Conservation (phyloP, 345 rosid species). For the Populus ilicifolia region DNA sequence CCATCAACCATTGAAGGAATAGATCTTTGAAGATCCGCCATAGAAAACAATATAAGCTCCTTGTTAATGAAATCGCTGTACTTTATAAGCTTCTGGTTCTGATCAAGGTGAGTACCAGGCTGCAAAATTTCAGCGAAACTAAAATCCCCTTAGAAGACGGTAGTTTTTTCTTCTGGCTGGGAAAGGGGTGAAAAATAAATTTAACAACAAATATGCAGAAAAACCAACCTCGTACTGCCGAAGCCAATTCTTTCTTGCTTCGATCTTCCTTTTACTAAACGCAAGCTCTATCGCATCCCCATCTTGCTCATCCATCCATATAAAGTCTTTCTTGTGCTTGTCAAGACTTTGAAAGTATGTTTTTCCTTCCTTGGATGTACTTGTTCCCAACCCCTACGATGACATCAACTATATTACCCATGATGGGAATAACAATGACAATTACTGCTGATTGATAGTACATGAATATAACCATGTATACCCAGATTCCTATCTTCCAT, state of each 20-base stretch:
- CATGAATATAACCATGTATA: not conserved
- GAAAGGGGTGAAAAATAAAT: not conserved
- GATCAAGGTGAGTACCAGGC: slow-evolving; percentile 95
- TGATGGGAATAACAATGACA: not conserved
- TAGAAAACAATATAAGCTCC: slow-evolving; percentile 90
- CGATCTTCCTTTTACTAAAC: slow-evolving; percentile 92
- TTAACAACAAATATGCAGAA: not conserved
- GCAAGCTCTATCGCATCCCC: slow-evolving; percentile 96
- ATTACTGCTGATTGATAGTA: not conserved
- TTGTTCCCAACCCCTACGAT: slow-evolving; percentile 90
- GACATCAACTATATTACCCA: not conserved
- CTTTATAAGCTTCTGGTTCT: slow-evolving; percentile 49
- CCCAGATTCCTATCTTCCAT: not conserved
- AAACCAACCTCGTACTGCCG: slow-evolving; percentile 63
- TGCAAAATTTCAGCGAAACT: slow-evolving; percentile 25
- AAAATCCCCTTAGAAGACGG: not conserved
- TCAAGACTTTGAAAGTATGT: slow-evolving; percentile 59
- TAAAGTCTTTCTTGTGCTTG: slow-evolving; percentile 78
- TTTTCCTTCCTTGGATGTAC: slow-evolving; percentile 66
- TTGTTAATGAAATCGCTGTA: slow-evolving; percentile 93
- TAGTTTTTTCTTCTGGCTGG: not conserved
- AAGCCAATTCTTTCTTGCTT: slow-evolving; percentile 95
- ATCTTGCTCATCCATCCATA: slow-evolving; percentile 74
- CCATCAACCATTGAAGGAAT: slow-evolving; percentile 98
- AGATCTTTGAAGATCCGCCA: slow-evolving; percentile 97